phyloP scores from a whole-genome alignment of 345 rosid species.

The Aquilaria malaccensis region DNA sequence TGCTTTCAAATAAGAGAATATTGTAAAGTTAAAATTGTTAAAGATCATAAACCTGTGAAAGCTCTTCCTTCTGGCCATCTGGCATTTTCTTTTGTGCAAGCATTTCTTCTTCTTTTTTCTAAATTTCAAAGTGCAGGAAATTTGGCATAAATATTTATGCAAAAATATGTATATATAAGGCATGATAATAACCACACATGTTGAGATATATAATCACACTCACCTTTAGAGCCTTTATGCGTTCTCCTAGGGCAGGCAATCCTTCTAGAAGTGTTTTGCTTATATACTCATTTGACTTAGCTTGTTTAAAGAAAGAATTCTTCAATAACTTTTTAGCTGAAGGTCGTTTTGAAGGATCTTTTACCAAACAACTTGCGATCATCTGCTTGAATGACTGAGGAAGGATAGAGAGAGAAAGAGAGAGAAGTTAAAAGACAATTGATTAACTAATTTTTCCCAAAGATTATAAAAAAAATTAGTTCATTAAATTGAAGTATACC shows the following conservation, averaged over 20 bases:
- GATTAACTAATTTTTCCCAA: conserved; percentile 4
- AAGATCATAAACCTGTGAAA: conserved; percentile 66
- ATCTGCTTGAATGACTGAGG: conserved; percentile 94
- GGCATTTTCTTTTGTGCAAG: conserved; percentile 99
- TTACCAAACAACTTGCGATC: conserved; percentile 98
- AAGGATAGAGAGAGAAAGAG: conserved; percentile 9
- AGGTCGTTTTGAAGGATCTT: conserved; percentile 95
- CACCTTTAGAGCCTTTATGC: conserved; percentile 88
- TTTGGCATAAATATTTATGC: conserved; percentile 7
- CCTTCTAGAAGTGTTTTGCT: conserved; percentile 77
- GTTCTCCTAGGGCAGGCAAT: conserved; percentile 89
- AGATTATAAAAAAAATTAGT: neutral
- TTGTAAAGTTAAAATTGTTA: neutral
- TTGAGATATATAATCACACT: conserved; percentile 1
- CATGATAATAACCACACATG: neutral
- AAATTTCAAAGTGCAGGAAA: conserved; percentile 19
- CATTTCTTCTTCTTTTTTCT: conserved; percentile 99
- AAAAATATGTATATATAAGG: no score
- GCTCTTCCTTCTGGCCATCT: conserved; percentile 85
- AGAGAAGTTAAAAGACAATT: conserved; percentile 13
- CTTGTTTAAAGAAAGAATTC: conserved; percentile 98
- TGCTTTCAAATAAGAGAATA: no score
- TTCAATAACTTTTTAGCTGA: conserved; percentile 73
- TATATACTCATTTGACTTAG: conserved; percentile 82
- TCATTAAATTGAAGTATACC: conserved; percentile 35